Evolutionary conservation across 1,139 yeast genomes (phyloP).

Genomic region (Lodderomyces theae): DNA sequence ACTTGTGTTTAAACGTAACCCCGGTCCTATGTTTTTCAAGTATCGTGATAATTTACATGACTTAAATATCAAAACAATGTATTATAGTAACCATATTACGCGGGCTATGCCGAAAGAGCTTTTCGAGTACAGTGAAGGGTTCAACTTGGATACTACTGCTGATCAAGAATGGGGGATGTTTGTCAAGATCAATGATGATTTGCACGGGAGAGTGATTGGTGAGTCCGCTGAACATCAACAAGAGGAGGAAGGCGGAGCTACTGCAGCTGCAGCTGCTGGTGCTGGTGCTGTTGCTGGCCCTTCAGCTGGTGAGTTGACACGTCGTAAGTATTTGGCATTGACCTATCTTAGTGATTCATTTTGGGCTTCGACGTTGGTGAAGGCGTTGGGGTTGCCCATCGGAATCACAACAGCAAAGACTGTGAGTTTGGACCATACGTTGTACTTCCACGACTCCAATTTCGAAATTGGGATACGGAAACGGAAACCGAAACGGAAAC

Average conservation of each 20-base stretch:
- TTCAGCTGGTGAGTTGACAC: slow-evolving; percentile 18
- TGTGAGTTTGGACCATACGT: slow-evolving; percentile 42
- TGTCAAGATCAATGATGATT: slow-evolving; percentile 30
- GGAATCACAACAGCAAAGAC: slow-evolving; percentile 16
- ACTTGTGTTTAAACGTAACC: slow-evolving; percentile 27
- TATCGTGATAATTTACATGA: slow-evolving; percentile 30
- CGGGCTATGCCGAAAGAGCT: slow-evolving; percentile 32
- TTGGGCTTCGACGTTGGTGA: slow-evolving; percentile 23
- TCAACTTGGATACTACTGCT: slow-evolving; percentile 24
- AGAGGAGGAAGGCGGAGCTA: not conserved
- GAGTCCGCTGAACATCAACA: not conserved
- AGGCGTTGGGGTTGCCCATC: slow-evolving; percentile 27
- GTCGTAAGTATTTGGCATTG: slow-evolving; percentile 14
- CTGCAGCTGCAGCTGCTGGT: slow-evolving; percentile 5
- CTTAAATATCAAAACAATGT: slow-evolving; percentile 22
- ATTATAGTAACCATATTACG: slow-evolving; percentile 31
- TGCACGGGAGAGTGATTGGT: slow-evolving; percentile 5
- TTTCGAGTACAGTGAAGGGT: slow-evolving; percentile 17
- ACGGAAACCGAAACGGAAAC: not conserved
- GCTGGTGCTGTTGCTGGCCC: slow-evolving; percentile 22
- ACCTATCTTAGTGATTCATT: slow-evolving; percentile 22
- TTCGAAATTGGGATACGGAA: not conserved
- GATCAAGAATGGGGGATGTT: slow-evolving; percentile 32
- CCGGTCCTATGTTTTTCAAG: slow-evolving; percentile 30
- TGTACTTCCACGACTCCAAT: slow-evolving; percentile 36